Base-by-base conservation (phyloP, 805 yeast species). In the Dipodascopsis uninucleata region DNA sequence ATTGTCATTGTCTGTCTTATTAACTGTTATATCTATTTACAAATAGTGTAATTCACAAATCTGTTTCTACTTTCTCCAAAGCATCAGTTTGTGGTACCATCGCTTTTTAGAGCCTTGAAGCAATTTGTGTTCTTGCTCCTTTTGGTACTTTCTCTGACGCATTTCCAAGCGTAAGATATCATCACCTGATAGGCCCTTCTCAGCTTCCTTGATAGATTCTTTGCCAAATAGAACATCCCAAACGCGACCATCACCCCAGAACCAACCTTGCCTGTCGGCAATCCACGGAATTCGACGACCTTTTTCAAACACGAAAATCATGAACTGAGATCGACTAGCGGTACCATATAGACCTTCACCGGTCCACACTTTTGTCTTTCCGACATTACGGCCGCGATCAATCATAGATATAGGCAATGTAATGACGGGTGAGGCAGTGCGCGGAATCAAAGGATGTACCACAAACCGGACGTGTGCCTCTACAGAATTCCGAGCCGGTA, bases 171-270 rank as follows among this genome's bases (percentile, higher is more conserved):
- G 70, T 71, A 53, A 61, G 60, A 31, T 73, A 57, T 75, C 81
- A 60, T 81, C 82, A 60, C 79, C 72, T 12, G 79, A 75, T 45
- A 79, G 64, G 8, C 85, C 87, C 38, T 74, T 76, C 61, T 85
- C 90, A 2, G 93, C 89, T 47, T 76, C 81, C 14, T 79, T 82
- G n/a, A 85, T 61, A 1, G 84, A 65, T 60, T 85, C 93, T 59
- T 83, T 81, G 18, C 94, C 93, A 56, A 86, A 82, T n/a, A 86
- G 58, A 41, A 78, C 75, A 62, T 86, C 95, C 64, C 81, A 82
- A 1, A 86, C 82, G 47, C 95, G 71, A 12, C 95, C 95, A 63
- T 86, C 95, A 26, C 93, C 89, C 95, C 95, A 86, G 67, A 84
- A 86, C 71, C 87, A 86, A 9, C 95, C 95, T 57, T 79, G 81